Percentiles rank a stretch among this genome's conserved stretches.
Evolutionary conservation across 352 stramenopile species (phyloP).

Genomic region (Achlya hypogyna): DNA sequence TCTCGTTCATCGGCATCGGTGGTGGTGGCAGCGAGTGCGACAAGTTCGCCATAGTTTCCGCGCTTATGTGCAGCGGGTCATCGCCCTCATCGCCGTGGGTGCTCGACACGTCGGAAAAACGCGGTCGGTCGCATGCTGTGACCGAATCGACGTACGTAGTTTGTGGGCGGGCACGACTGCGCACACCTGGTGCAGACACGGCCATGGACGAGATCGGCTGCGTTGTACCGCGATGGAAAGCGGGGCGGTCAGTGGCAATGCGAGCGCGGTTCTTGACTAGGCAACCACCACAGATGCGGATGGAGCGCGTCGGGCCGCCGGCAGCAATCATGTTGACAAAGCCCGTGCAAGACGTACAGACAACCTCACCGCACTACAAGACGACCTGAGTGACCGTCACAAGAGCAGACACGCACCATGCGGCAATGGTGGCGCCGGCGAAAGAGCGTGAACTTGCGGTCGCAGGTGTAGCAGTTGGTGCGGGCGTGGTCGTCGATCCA

Average conservation of each 20-base stretch:
- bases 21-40: conserved; percentile 72
- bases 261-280: conserved; percentile 38
- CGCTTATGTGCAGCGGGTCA: background rate
- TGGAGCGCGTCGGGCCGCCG: conserved; percentile 39
- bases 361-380: conserved; percentile 58
- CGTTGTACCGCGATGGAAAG: background rate
- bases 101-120: background rate
- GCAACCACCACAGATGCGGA: conserved; percentile 68
- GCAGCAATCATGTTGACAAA: conserved; percentile 42
- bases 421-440: conserved; percentile 72
- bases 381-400: too few species aligned
- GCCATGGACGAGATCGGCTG: background rate
- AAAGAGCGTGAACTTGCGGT: conserved; percentile 66
- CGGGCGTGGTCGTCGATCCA: conserved; percentile 67
- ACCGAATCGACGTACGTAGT: background rate
- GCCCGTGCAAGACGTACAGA: conserved; percentile 65
- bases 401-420: conserved; percentile 24
- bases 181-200: conserved; percentile 7
- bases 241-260: background rate
- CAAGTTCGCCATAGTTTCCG: conserved; percentile 33
- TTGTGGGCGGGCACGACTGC: background rate
- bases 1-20: conserved; percentile 59
- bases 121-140: background rate
- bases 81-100: background rate
- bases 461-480: conserved; percentile 68